Evolutionary conservation across 495 filamentous ascomycete genomes (phyloP).

Genomic region (Neurospora sp.): DNA sequence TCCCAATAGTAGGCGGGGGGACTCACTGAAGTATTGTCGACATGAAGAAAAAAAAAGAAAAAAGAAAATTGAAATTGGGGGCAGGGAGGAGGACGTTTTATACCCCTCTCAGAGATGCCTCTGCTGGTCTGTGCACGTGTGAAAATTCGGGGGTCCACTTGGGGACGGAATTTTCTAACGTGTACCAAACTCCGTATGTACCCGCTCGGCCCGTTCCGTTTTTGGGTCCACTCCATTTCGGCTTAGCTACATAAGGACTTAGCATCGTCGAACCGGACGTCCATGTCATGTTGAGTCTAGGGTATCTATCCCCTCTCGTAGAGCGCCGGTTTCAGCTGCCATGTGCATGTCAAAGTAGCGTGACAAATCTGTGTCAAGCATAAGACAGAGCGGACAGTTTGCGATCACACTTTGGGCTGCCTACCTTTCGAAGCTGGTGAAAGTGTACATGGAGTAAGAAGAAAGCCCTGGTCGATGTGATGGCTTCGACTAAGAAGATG

Average conservation of each 20-base stretch:
- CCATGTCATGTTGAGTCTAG: not conserved
- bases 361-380: not conserved
- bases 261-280: not conserved
- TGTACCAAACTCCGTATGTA: not conserved
- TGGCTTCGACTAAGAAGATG: not conserved
- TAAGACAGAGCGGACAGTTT: not conserved
- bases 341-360: not conserved
- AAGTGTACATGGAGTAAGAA: not conserved
- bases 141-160: slow-evolving; percentile 49
- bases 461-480: not conserved
- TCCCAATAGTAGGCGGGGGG: slow-evolving; percentile 19
- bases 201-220: not conserved
- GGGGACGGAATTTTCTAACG: slow-evolving; percentile 57
- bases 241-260: not conserved
- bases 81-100: slow-evolving; percentile 15
- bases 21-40: slow-evolving; percentile 53
- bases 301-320: not conserved
- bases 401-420: not conserved
- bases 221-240: not conserved
- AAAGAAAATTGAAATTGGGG: slow-evolving; percentile 10
- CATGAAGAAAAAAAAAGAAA: slow-evolving; percentile 33
- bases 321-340: not conserved
- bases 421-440: not conserved
- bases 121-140: slow-evolving; percentile 22
- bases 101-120: slow-evolving; percentile 19